These are phyloP conservation scores for Cladosporium phlei DNA, from an alignment of 2,329 filamentous ascomycete species.

Conservation along the genomic window DNA sequence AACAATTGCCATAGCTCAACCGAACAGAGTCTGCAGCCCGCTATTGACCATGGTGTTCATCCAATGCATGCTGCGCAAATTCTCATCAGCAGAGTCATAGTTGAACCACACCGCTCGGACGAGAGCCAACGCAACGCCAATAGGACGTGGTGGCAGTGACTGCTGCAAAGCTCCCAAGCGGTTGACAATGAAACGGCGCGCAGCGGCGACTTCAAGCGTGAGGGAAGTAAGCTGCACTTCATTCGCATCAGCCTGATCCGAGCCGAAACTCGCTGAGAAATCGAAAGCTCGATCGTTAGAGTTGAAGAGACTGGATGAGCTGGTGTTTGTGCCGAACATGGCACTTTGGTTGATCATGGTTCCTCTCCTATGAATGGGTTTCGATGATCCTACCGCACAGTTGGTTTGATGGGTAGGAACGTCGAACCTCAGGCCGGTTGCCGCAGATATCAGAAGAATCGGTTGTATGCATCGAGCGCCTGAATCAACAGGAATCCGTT, in stretches of 20 bases:
- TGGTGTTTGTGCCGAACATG: not conserved
- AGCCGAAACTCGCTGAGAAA: no score
- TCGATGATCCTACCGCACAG: not conserved
- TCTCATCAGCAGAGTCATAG: slow-evolving; percentile 6
- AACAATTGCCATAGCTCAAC: not conserved
- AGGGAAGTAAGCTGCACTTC: slow-evolving; percentile 5
- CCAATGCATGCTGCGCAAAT: slow-evolving; percentile 4
- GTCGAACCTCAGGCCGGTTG: slow-evolving; percentile 11
- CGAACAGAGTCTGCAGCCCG: slow-evolving; percentile 10
- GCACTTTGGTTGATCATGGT: slow-evolving; percentile 3
- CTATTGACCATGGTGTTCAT: slow-evolving; percentile 11
- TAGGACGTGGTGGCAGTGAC: slow-evolving; percentile 5
- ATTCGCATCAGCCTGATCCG: no score
- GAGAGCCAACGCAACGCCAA: slow-evolving; percentile 9
- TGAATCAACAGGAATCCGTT: slow-evolving; percentile 9
- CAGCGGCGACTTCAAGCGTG: slow-evolving; percentile 5
- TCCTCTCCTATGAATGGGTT: not conserved
- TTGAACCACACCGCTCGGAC: slow-evolving; percentile 12
- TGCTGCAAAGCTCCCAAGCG: slow-evolving; percentile 11
- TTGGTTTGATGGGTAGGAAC: not conserved
- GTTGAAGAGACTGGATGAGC: not conserved
- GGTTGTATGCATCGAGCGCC: slow-evolving; percentile 14
- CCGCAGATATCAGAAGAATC: slow-evolving; percentile 11
- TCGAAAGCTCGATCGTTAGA: not conserved
- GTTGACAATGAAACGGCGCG: slow-evolving; percentile 10